Conservation (phyloP, 2,329 filamentous ascomycete genomes). For the Biscogniauxia mediterranea region DNA sequence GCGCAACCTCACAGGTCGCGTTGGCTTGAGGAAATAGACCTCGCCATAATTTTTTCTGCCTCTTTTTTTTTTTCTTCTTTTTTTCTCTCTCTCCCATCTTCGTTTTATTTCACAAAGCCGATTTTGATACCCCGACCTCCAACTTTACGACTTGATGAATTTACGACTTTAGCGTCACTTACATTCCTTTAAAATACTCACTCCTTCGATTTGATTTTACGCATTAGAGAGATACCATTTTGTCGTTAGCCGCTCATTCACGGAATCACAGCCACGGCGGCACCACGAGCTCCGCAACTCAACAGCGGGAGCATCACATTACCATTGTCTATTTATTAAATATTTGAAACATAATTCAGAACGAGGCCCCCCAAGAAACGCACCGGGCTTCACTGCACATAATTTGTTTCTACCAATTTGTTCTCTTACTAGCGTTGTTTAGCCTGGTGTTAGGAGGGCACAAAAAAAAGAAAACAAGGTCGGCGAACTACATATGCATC, state of each 20-base stretch:
- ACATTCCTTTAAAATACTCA: constrained; percentile 21
- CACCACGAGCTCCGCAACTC: background rate
- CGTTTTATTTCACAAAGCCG: background rate
- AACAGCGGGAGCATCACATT: constrained; percentile 1
- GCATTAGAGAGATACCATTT: constrained; percentile 34
- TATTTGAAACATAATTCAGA: constrained; percentile 17
- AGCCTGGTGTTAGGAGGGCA: constrained; percentile 18
- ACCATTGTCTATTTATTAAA: constrained; percentile 20
- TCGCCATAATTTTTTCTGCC: constrained; percentile 5
- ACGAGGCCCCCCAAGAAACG: constrained; percentile 13
- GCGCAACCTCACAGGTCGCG: constrained; percentile 33
- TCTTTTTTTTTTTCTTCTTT: constrained; percentile 3
- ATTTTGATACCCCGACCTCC: background rate
- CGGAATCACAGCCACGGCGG: background rate
- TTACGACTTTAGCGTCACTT: constrained; percentile 26
- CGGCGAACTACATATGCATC: constrained; percentile 25
- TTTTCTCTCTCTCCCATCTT: constrained; percentile 5
- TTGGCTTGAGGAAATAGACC: constrained; percentile 27
- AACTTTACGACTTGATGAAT: constrained; percentile 19
- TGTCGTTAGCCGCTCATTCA: constrained; percentile 1
- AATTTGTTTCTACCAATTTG: constrained; percentile 4
- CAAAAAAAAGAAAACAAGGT: constrained; percentile 3
- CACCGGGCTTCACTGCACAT: constrained; percentile 21
- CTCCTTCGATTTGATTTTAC: constrained; percentile 18
- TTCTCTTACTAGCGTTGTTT: constrained; percentile 18